Conservation (phyloP, 1,139 yeast species). For the Zygosaccharomyces pseudobailii region DNA sequence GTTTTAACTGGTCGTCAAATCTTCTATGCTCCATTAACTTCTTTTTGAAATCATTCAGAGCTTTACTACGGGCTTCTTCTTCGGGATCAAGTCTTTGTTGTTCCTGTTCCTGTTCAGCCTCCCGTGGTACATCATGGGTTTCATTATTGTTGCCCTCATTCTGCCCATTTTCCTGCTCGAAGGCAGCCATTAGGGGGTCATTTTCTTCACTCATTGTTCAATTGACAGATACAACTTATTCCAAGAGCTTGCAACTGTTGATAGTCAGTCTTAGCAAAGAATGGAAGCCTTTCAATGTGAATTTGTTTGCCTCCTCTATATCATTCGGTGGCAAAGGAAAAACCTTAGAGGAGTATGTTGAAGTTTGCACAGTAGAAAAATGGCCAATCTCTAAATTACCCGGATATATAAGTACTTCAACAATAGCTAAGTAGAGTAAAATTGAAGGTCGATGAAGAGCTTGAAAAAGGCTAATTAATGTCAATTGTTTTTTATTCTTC, state of each 20-base stretch:
- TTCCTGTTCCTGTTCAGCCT: slow-evolving; percentile 18
- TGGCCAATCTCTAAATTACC: neutral
- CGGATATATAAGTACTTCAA: neutral
- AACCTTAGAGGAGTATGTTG: neutral
- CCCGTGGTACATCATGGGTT: slow-evolving; percentile 9
- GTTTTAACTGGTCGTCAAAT: slow-evolving; percentile 90
- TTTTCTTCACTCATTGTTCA: slow-evolving; percentile 55
- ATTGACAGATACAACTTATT: neutral
- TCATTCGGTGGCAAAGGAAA: slow-evolving; percentile 3
- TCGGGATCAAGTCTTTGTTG: slow-evolving; percentile 36
- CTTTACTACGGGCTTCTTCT: slow-evolving; percentile 76
- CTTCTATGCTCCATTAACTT: slow-evolving; percentile 89
- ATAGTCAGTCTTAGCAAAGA: neutral
- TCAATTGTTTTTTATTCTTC: too few species aligned
- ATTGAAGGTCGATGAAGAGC: too few species aligned
- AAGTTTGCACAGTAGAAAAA: neutral
- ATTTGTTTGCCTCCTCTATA: neutral
- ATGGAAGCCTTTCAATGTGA: neutral
- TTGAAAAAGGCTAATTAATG: too few species aligned
- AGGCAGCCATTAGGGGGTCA: slow-evolving; percentile 72
- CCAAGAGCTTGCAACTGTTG: neutral
- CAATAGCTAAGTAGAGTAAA: too few species aligned
- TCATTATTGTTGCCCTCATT: slow-evolving; percentile 2
- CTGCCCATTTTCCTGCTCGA: slow-evolving; percentile 37
- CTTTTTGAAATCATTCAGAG: slow-evolving; percentile 73